Conservation (phyloP, 1,284 basidiomycete genomes). For the Cutaneotrichosporon sp. region DNA sequence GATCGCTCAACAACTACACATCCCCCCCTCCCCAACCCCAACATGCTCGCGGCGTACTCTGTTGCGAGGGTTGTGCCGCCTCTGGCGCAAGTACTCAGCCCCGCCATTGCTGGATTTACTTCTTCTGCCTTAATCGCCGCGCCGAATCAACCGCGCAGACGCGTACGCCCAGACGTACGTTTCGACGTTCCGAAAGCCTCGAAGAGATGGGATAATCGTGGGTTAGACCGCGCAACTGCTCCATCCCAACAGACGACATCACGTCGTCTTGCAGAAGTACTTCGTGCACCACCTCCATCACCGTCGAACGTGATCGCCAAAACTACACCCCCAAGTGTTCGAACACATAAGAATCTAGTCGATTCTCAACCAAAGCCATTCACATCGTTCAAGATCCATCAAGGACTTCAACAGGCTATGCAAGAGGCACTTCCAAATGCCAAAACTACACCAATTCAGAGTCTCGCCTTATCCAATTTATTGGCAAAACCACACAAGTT, state of each 20-base stretch:
- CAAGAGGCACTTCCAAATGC: constrained; percentile 57
- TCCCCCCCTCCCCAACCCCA: neutral
- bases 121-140: neutral
- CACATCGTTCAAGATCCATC: constrained; percentile 55
- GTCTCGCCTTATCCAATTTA: constrained; percentile 65
- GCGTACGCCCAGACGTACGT: too few relatives aligned
- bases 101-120: constrained; percentile 16
- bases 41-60: constrained; percentile 17
- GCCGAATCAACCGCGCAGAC: neutral
- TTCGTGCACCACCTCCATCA: neutral
- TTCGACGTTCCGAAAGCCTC: too few relatives aligned
- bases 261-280: constrained; percentile 9
- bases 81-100: constrained; percentile 29
- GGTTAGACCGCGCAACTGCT: neutral
- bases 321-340: neutral
- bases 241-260: constrained; percentile 8
- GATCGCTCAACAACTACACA: neutral
- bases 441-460: constrained; percentile 68
- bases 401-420: constrained; percentile 62
- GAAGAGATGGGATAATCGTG: neutral
- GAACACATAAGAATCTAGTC: constrained; percentile 13
- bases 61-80: constrained; percentile 30
- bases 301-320: neutral
- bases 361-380: constrained; percentile 30
- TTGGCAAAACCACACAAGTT: constrained; percentile 45